Evolutionary conservation across 352 stramenopile genomes (phyloP).

Genomic region (Pythium monospermum): DNA sequence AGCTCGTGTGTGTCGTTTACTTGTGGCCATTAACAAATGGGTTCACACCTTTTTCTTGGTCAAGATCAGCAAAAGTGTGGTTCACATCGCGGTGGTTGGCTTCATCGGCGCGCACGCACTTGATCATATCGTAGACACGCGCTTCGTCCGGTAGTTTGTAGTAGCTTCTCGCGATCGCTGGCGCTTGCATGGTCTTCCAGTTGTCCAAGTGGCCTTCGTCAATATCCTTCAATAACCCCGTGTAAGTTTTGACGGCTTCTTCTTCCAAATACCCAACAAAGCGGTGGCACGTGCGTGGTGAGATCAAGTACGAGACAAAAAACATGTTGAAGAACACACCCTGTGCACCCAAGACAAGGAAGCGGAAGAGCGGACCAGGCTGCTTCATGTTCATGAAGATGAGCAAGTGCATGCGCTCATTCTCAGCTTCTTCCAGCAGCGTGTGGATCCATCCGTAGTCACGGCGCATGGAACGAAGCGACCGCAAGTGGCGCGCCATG

Average conservation of each 20-base stretch:
- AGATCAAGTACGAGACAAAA: conserved; percentile 82
- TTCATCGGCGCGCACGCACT: conserved; percentile 87
- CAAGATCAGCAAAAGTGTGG: conserved; percentile 63
- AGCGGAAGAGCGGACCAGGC: conserved; percentile 63
- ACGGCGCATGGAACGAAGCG: conserved; percentile 65
- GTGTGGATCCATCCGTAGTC: conserved; percentile 90
- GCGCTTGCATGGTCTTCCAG: conserved; percentile 69
- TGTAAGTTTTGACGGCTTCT: conserved; percentile 90
- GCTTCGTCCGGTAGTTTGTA: conserved; percentile 79
- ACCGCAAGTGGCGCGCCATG: conserved; percentile 74
- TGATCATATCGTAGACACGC: conserved; percentile 77
- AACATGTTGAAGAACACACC: conserved; percentile 85
- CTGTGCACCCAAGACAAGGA: conserved; percentile 70
- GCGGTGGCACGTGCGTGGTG: conserved; percentile 84
- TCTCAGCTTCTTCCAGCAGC: conserved; percentile 89
- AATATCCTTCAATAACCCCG: conserved; percentile 87
- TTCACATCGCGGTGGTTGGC: conserved; percentile 88
- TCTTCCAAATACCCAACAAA: conserved; percentile 93
- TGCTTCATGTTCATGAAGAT: conserved; percentile 90
- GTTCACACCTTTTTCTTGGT: conserved; percentile 50
- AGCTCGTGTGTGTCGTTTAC: not conserved
- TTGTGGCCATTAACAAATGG: conserved; percentile 23
- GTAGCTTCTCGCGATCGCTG: conserved; percentile 81
- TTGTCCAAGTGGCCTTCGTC: conserved; percentile 50
- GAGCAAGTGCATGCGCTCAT: conserved; percentile 91